Conservation (phyloP, 371 early-diverging fungal genomes). For the Zopfochytrium polystomum region DNA sequence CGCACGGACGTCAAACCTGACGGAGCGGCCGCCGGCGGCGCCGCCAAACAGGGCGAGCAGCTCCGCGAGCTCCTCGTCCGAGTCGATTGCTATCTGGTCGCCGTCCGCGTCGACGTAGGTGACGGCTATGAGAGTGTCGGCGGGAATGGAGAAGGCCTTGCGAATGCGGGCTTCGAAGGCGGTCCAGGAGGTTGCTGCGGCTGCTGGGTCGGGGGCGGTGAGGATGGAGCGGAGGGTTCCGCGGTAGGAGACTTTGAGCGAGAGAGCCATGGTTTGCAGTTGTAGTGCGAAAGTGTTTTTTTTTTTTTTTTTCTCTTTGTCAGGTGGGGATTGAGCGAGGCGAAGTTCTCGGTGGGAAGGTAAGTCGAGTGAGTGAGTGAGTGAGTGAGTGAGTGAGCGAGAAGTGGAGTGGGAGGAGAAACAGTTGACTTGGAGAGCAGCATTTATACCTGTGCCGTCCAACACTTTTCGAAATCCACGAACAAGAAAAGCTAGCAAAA, state of each 20-base stretch:
- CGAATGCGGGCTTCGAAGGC: conserved; percentile 23
- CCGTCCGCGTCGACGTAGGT: conserved; percentile 28
- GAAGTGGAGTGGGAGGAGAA: not conserved
- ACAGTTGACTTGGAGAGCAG: not conserved
- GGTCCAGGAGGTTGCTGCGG: conserved; percentile 14
- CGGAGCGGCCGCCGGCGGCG: not conserved
- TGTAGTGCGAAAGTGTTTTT: not conserved
- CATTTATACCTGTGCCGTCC: not conserved
- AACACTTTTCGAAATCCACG: not conserved
- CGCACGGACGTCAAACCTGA: not conserved
- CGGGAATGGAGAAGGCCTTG: conserved; percentile 13
- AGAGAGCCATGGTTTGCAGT: conserved; percentile 1
- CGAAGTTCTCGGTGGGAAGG: not conserved
- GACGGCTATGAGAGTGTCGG: conserved; percentile 8
- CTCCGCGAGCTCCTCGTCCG: conserved; percentile 26
- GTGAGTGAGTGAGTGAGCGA: not conserved
- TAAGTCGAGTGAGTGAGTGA: not conserved
- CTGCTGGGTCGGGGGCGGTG: not conserved
- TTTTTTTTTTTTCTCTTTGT: not conserved
- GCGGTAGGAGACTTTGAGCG: conserved; percentile 16
- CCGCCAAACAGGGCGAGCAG: conserved; percentile 6
- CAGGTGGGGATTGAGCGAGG: not conserved
- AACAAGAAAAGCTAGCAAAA: not conserved
- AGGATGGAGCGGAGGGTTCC: conserved; percentile 16
- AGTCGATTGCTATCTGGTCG: conserved; percentile 27